These are phyloP conservation scores for Sarocladium strictum DNA, from an alignment of 2,329 filamentous ascomycete species.

Conservation along the genomic window DNA sequence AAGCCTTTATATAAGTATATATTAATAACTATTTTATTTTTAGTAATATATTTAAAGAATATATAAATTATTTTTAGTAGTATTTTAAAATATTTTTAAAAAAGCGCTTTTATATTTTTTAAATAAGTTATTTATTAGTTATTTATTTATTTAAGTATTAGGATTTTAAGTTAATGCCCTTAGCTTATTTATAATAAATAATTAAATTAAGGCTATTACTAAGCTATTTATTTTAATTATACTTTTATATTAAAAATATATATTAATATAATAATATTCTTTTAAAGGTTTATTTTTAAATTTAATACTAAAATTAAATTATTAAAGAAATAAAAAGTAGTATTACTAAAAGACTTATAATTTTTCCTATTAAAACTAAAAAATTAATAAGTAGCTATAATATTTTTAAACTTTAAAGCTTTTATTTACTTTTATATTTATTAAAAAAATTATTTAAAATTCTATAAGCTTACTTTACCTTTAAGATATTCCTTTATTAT, in stretches of 20 bases:
- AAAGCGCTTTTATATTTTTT: background rate
- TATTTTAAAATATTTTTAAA: background rate
- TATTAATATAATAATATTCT: background rate
- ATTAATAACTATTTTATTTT: background rate
- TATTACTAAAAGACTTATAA: background rate
- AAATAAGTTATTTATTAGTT: background rate
- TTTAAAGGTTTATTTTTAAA: background rate
- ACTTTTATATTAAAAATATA: background rate
- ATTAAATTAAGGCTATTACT: background rate
- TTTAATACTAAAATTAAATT: background rate
- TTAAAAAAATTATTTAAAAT: background rate
- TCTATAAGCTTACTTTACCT: background rate
- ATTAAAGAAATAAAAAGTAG: background rate
- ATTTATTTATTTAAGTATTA: background rate
- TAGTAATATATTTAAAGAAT: background rate
- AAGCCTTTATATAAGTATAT: background rate
- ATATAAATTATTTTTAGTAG: background rate
- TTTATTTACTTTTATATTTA: background rate
- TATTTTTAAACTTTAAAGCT: background rate
- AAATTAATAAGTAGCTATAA: background rate
- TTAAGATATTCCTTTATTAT: background rate
- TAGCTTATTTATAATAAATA: background rate
- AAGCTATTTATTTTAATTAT: background rate
- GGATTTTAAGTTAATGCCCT: background rate
- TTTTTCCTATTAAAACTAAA: background rate